Evolutionary conservation across 352 stramenopile genomes (phyloP), one percentile per base, ranked within the genome.

Genomic region (Phytophthora crassamura): DNA sequence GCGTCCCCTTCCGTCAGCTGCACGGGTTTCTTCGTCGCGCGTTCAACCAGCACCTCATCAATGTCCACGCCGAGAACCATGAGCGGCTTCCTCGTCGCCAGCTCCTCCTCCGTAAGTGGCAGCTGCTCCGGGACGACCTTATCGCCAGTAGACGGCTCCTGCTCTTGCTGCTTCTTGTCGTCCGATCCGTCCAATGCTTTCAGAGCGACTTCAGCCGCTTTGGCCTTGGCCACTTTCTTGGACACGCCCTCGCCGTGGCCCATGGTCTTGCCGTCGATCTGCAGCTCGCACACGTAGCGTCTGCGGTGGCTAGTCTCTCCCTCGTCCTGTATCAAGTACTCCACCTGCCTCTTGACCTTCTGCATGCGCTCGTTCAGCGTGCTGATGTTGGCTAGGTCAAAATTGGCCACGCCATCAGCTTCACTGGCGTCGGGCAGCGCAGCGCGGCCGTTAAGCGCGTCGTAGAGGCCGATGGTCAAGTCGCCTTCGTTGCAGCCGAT

Each of bases 401-500:
- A 90, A 35, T 46, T 75, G 14, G 60, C 34, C 5, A 90, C 69
- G 25, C 84, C 76, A 3, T 72, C 63, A 1, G 68, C 62, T 35
- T 70, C 43, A 4, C 38, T 54, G 4, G 43, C 48, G 38, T 49
- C 42, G n/a, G 32, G 36, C 7, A 70, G 56, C n/a, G 11, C 18
- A n/a, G 53, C 45, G 7, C 36, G 47, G n/a, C 77, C 72, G 40
- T 73, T 72, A 2, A 94, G 65, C n/a, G 69, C 75, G n/a, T 89
- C 61, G 60, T 86, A 91, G 4, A 94, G 58, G 0, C 80, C 84
- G 25, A 91, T 78, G 0, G 84, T 94, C 42, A 94, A 72, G 48
- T 94, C 78, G 22, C 84, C 85, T 89, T 95, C 87, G 52, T 95
- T 93, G 64, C 87, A 94, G 33, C 87, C 85, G 62, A 95, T 74